These are phyloP conservation scores for Talaromyces liani DNA, from an alignment of 495 filamentous ascomycete genomes.

Conservation along the genomic window DNA sequence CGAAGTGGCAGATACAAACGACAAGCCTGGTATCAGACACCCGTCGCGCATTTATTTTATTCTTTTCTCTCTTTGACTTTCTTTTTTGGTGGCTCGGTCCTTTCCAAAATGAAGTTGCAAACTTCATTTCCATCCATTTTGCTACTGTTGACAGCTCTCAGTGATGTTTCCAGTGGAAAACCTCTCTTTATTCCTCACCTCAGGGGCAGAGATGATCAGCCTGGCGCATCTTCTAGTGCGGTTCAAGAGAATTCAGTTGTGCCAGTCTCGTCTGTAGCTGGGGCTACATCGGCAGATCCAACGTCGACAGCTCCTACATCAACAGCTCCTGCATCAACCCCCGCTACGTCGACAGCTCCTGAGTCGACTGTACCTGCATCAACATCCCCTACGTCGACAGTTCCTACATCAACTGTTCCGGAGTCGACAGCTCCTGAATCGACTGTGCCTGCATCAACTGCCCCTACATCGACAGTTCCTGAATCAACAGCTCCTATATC, in stretches of 20 bases:
- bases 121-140: not conserved
- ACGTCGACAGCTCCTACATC: not conserved
- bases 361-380: too few species aligned
- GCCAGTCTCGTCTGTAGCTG: not conserved
- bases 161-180: not conserved
- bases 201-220: not conserved
- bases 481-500: not conserved
- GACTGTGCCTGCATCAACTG: not conserved
- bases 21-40: not conserved
- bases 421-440: not conserved
- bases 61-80: not conserved
- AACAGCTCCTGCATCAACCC: not conserved
- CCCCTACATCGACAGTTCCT: not conserved
- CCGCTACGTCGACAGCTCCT: not conserved
- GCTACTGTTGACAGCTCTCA: not conserved
- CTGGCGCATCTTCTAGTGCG: not conserved
- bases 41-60: not conserved
- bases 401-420: not conserved
- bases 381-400: not conserved
- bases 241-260: not conserved
- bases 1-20: not conserved
- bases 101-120: not conserved
- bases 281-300: not conserved
- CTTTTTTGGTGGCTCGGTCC: not conserved
- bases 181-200: not conserved